These are phyloP conservation scores for Ricinus communis DNA, from an alignment of 345 rosid species.

Conservation along the genomic window DNA sequence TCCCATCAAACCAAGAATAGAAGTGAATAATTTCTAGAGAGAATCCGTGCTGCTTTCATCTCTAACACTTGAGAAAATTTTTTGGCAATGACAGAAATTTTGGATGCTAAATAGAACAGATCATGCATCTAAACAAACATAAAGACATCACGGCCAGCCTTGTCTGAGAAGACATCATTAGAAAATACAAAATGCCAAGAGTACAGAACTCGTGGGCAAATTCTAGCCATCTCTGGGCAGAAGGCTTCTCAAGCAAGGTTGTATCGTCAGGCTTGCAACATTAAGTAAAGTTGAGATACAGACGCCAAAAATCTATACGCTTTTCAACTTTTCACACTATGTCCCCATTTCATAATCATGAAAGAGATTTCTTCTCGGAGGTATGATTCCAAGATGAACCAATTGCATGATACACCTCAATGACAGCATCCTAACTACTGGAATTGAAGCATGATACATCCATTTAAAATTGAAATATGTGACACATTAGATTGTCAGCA, in stretches of 20 bases:
- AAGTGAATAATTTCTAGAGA: neutral
- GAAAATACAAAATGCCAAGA: neutral
- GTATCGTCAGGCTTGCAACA: neutral
- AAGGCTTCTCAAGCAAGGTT: slow-evolving; percentile 18
- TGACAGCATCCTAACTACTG: neutral
- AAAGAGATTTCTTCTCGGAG: neutral
- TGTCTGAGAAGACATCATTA: neutral
- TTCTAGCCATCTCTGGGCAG: neutral
- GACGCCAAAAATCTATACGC: neutral
- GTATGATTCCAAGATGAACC: slow-evolving; percentile 12
- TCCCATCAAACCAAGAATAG: neutral
- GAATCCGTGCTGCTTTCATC: neutral
- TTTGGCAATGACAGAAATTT: neutral
- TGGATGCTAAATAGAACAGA: neutral
- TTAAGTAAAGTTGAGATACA: slow-evolving; percentile 3
- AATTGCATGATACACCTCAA: neutral
- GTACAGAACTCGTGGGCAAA: neutral
- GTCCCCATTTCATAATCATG: neutral
- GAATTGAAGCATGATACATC: neutral
- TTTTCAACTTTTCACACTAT: slow-evolving; percentile 8
- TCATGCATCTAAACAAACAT: neutral
- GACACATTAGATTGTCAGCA: neutral
- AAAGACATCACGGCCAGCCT: neutral
- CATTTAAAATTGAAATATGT: neutral
- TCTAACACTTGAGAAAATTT: neutral